These are phyloP conservation scores for Astrothelium macrocarpum DNA, from an alignment of 495 filamentous ascomycete species.

Conservation along the genomic window DNA sequence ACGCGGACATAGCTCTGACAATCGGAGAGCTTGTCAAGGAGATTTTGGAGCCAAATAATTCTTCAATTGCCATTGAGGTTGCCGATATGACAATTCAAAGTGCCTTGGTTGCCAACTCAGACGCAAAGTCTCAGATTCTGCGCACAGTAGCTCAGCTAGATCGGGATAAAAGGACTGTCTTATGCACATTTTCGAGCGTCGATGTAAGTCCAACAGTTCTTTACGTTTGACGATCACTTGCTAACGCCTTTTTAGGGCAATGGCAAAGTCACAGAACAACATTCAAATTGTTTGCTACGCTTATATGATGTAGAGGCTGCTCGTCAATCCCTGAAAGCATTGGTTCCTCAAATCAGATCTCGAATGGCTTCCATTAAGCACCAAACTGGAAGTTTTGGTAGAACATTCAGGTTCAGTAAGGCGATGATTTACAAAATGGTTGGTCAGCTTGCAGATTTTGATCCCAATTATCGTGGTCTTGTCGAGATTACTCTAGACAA, in stretches of 20 bases:
- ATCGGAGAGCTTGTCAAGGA: slow-evolving; percentile 59
- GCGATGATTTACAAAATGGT: slow-evolving; percentile 14
- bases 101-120: slow-evolving; percentile 8
- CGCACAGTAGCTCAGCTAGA: slow-evolving; percentile 21
- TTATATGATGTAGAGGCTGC: neutral
- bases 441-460: slow-evolving; percentile 11
- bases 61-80: slow-evolving; percentile 10
- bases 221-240: neutral
- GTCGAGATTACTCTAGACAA: slow-evolving; percentile 10
- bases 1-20: slow-evolving; percentile 70
- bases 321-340: neutral
- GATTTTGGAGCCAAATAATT: slow-evolving; percentile 34
- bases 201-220: neutral
- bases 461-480: slow-evolving; percentile 10
- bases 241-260: neutral
- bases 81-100: slow-evolving; percentile 13
- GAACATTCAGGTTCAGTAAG: slow-evolving; percentile 6
- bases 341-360: neutral
- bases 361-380: neutral
- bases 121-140: slow-evolving; percentile 32
- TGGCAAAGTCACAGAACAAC: slow-evolving; percentile 10
- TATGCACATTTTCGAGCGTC: slow-evolving; percentile 7
- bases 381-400: slow-evolving; percentile 1
- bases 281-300: slow-evolving; percentile 7
- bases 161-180: slow-evolving; percentile 7